Percentiles rank a stretch among this genome's conserved stretches.
phyloP scores from a whole-genome alignment of 805 yeast genomes.

The Cyberlindnera suaveolens region DNA sequence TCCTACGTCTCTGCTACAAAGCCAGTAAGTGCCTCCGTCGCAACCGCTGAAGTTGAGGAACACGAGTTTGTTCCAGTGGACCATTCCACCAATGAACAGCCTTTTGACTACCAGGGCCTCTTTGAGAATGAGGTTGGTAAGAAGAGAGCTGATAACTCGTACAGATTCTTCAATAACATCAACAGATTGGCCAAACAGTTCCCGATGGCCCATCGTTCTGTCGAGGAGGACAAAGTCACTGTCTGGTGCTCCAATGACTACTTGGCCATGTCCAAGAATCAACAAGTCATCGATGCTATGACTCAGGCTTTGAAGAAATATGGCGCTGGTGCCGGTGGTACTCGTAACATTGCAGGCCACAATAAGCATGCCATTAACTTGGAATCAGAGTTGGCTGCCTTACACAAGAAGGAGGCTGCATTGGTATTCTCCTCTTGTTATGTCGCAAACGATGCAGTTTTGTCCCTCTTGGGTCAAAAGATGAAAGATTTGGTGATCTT shows the following conservation, averaged over 20 bases:
- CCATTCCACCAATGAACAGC: constrained; percentile 38
- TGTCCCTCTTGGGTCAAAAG: constrained; percentile 85
- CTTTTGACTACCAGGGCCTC: constrained; percentile 68
- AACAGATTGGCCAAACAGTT: constrained; percentile 92
- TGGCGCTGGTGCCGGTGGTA: constrained; percentile 99
- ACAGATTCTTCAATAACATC: constrained; percentile 94
- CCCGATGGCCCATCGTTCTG: constrained; percentile 83
- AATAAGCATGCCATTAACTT: constrained; percentile 81
- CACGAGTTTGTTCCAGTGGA: constrained; percentile 22
- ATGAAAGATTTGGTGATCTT: constrained; percentile 86
- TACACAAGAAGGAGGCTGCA: constrained; percentile 93
- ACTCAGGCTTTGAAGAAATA: constrained; percentile 74
- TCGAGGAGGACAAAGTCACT: constrained; percentile 77
- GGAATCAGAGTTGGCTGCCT: constrained; percentile 81
- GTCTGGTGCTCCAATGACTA: constrained; percentile 99
- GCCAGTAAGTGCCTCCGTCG: constrained; percentile 27
- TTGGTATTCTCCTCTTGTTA: constrained; percentile 92
- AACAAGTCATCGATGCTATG: constrained; percentile 68
- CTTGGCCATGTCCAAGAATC: constrained; percentile 87
- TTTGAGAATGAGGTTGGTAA: constrained; percentile 59
- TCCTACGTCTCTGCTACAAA: constrained; percentile 28
- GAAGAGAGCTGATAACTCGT: constrained; percentile 85
- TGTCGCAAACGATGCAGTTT: constrained; percentile 94
- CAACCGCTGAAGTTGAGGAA: constrained; percentile 22
- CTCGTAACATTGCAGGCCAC: constrained; percentile 98